Base-by-base conservation (phyloP, 179 eudicot species). In the Beta lomatogona region DNA sequence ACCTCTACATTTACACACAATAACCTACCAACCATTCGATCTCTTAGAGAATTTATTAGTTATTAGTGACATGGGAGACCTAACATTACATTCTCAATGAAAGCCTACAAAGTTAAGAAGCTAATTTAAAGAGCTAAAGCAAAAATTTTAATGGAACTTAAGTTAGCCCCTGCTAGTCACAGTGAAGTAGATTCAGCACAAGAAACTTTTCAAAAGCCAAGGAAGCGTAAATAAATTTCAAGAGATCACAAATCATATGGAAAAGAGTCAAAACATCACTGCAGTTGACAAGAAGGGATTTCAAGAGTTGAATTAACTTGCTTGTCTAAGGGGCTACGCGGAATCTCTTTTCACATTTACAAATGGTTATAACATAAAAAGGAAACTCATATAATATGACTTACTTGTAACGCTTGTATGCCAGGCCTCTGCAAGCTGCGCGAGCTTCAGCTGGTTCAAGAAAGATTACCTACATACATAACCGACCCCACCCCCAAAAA, bases 361-460 rank as follows among this genome's bases (percentile, higher is more conserved):
- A 21, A 52, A 48, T 59, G 13, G 18, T n/a, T 45, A n/a, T 18
- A 36, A 25, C 36, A 50, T 4, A 5, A 31, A 31, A 44, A 64
- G 9, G 9, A 36, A 22, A 13, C 55, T 50, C 73, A 68, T 44
- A 28, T 57, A 2, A 50, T 60, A 55, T 21, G 46, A 85, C 91
- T 90, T 91, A 96, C 99, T 91, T 94, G 93, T 86, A 94, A 36
- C 97, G 97, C 82, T 90, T 94, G 91, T 94, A 97, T 0, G 92
- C 88, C 82, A 94, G 85, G 64, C 89, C 88, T 80, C 73, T 88
- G 83, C 89, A 92, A 82, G 97, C 99, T 67, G 92, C 83, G 73
- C 99, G 97, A 67, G 98, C 99, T 78, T 93, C 94, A 65, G 94
- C 86, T 67, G 97, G 96, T 89, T 97, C 97, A 84, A 93, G 91